Base-by-base conservation (phyloP, 108 stramenopile genomes). In the Cyclotella kingstonii region DNA sequence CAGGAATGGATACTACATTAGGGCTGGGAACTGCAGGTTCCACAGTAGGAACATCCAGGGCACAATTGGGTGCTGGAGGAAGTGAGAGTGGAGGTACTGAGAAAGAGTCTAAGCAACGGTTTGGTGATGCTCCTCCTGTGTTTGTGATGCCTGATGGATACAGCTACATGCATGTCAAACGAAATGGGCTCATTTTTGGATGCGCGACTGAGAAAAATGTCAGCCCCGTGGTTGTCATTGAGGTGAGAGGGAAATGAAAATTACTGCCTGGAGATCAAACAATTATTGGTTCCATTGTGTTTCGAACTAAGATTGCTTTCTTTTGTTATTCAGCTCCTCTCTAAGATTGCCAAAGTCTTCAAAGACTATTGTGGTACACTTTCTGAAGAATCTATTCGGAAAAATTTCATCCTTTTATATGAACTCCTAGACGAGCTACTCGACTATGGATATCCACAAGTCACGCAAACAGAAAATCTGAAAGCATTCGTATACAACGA, bases 331-430 rank as follows among this genome's bases (percentile, higher is more conserved):
- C 67, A 99, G 95, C 87, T 99, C 18, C 85, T 99, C 11, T 83
- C 95, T 29, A 93, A 96, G 6, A 91, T 98, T 73, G 96, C 97
- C 22, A 93, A 97, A 66, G 95, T 98, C 25, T 98, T 98, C 82
- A 99, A 99, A 78, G 99, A 99, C 70, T 99, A 99, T 71, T 99
- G 99, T 65, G 99, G 99, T 15, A 91, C 96, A 3, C 79, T 99
- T 6, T 94, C 91, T 11, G 94, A 98, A 79, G 97, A 99, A 65
- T 86, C 94, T 3, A 95, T 99, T 60, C 93, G 99, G 42, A 98
- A 98, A 79, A 99, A 99, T 67, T 99, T 99, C 73, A 94, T 97
- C 60, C 84, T 99, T 6, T 78, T 98, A 39, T 99, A 99, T 76
- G 99, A 99, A 81, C 94, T 99, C 23, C 85, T 99, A 21, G 99